A percentile compares a stretch with the other conserved stretches of the same genome.
Conservation (phyloP, 768 basidiomycete species). For the Kwoniella dendrophila region DNA sequence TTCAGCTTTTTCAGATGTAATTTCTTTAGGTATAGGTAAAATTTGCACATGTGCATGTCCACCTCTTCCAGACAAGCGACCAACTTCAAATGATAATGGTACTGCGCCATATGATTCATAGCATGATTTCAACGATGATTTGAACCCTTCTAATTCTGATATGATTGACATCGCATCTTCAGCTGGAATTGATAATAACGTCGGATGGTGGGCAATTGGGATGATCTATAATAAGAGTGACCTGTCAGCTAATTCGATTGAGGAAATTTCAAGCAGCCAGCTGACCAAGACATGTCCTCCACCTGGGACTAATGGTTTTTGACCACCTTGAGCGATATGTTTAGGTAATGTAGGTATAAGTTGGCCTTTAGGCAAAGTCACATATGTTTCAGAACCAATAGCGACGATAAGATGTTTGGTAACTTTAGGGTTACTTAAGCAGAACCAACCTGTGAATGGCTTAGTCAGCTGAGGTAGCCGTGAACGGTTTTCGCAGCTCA, state of each 20-base stretch:
- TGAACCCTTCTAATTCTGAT: constrained; percentile 80
- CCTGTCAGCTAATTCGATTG: constrained; percentile 11
- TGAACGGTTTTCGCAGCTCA: no score
- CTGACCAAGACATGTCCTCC: constrained; percentile 95
- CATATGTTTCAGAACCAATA: constrained; percentile 89
- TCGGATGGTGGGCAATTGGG: constrained; percentile 77
- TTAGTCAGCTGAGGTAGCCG: constrained; percentile 32
- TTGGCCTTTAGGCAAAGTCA: constrained; percentile 95
- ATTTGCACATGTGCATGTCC: constrained; percentile 94
- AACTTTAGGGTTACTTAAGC: constrained; percentile 87
- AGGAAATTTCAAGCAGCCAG: background rate
- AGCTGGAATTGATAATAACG: constrained; percentile 75
- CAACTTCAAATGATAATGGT: constrained; percentile 84
- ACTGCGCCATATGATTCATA: constrained; percentile 71
- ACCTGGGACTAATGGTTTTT: constrained; percentile 70
- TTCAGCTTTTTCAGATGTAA: constrained; percentile 69
- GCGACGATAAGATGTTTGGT: constrained; percentile 95
- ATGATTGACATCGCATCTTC: constrained; percentile 75
- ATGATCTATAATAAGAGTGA: constrained; percentile 59
- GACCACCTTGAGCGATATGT: constrained; percentile 54
- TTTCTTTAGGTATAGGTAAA: constrained; percentile 56
- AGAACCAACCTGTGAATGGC: constrained; percentile 79
- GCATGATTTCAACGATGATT: constrained; percentile 70
- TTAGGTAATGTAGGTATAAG: constrained; percentile 69
- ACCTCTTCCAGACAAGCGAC: constrained; percentile 76